Base-by-base conservation (phyloP, 148 eudicot species). In the Amaranthus cruentus region DNA sequence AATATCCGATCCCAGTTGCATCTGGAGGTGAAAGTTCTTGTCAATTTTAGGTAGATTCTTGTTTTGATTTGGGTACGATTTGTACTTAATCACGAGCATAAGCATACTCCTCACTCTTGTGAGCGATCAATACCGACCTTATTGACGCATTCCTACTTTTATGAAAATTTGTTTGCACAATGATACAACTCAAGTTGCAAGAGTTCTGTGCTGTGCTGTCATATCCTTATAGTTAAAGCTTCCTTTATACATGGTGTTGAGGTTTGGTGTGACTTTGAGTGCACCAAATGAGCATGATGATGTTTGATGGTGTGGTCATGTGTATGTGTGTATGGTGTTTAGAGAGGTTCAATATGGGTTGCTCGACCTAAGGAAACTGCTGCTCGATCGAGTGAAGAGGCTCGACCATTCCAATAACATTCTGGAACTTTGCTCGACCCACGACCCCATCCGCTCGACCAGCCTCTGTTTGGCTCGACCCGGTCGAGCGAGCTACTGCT, bases 11-110 rank as follows among this genome's bases (percentile, higher is more conserved):
- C 59, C 68, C 66, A 65, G 60, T 28, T 50, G 50, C 67, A 70
- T 66, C 47, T 58, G 62, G 38, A 71, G 82, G 82, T 80, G 44
- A 79, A 57, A 18, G 15, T 50, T 56, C 57, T 28, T 63, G 58
- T 64, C n/a, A 50, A 56, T 57, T 43, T 11, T 43, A 43, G 7
- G 14, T 71, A 9, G 8, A 7, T 55, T 52, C 62, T 60, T 5
- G 21, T 44, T 8, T 52, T 12, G 14, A 1, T 28, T 47, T 14
- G 42, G 43, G 52, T 4, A 1, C n/a, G 38, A 2, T n/a, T 42
- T 13, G 13, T 3, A 14, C 51, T 21, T 9, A 4, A 67, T 50
- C n/a, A 21, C 48, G 55, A 10, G 44, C 13, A 21, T 21, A 67
- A 15, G 28, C 21, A 4, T 48, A 66, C 6, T 3, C 50, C n/a